Conservation (phyloP, 1,284 basidiomycete species). For the Puccinia brachypodii region DNA sequence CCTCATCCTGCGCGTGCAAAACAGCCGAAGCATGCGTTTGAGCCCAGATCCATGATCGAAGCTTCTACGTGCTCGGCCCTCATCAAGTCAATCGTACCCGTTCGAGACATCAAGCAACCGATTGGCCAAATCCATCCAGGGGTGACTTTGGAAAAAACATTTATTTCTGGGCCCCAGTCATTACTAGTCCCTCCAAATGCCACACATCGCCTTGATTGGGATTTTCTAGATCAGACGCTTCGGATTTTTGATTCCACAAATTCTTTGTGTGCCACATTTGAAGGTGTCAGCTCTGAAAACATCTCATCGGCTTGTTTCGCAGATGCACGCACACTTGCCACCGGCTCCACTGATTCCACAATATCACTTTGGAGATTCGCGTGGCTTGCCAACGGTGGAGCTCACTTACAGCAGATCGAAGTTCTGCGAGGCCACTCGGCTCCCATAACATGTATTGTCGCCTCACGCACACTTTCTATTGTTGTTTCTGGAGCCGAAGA, state of each 20-base stretch:
- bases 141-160: constrained; percentile 25
- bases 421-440: constrained; percentile 70
- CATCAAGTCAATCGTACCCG: constrained; percentile 49
- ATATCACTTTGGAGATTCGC: constrained; percentile 47
- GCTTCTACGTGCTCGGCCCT: constrained; percentile 43
- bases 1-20: constrained; percentile 76
- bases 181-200: constrained; percentile 40
- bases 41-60: constrained; percentile 43
- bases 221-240: constrained; percentile 62
- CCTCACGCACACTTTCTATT: constrained; percentile 78
- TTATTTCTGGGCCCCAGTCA: constrained; percentile 37
- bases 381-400: constrained; percentile 39
- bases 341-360: constrained; percentile 45
- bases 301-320: constrained; percentile 47
- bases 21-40: constrained; percentile 49
- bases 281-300: constrained; percentile 37
- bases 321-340: constrained; percentile 46
- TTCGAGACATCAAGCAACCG: constrained; percentile 29
- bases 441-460: constrained; percentile 68
- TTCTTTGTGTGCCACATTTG: constrained; percentile 58
- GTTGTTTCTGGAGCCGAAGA: constrained; percentile 81
- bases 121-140: constrained; percentile 43
- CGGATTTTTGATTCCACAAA: constrained; percentile 67
- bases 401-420: constrained; percentile 51
- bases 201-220: constrained; percentile 65